Evolutionary conservation across 495 filamentous ascomycete genomes (phyloP), one percentile per base, ranked within the genome.

Genomic region (Aspergillus asperescens): DNA sequence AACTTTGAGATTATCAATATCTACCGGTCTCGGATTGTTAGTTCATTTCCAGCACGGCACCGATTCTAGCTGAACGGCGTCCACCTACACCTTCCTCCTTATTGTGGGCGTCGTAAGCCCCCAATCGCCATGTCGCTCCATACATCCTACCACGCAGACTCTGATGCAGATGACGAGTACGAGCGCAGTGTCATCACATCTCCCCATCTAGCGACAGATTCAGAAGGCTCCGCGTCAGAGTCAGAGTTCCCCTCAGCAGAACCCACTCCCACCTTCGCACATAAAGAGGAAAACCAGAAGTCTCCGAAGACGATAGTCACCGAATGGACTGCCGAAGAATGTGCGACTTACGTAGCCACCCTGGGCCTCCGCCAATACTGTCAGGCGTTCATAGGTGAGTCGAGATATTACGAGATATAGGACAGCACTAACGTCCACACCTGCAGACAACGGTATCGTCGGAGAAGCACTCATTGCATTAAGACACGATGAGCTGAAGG

Each of bases 151-250:
- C 78, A 95, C 65, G 85, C 87, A 61, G 90, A 95, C 66, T 89
- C 86, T 47, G 90, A 96, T 64, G 90, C 89, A 63, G 90, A 96
- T 67, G 90, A 95, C 67, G 90, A 96, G 77, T 94, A 92, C 66
- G 90, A 95, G 72, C 79, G 88, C 57, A 88, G 85, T 59, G 76
- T 89, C 24, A 81, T 86, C 57, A 83, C 81, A 49, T 90, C 87
- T 0, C 88, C 89, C 22, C 72, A 69, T 28, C 76, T 88, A 42
- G 85, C 77, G 44, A 84, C 82, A 50, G 89, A 93, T 62, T 88
- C 83, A 53, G 89, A 94, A 64, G 76, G 76, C 37, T 91, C 86
- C 23, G 87, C 86, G 27, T 90, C 83, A 38, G 86, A 90, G 56
- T 91, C 89, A 24, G 88, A 89, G 24, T 87, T 82, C 24, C 81